Evolutionary conservation across 345 rosid genomes (phyloP).

Genomic region (Nasturtium officinale): DNA sequence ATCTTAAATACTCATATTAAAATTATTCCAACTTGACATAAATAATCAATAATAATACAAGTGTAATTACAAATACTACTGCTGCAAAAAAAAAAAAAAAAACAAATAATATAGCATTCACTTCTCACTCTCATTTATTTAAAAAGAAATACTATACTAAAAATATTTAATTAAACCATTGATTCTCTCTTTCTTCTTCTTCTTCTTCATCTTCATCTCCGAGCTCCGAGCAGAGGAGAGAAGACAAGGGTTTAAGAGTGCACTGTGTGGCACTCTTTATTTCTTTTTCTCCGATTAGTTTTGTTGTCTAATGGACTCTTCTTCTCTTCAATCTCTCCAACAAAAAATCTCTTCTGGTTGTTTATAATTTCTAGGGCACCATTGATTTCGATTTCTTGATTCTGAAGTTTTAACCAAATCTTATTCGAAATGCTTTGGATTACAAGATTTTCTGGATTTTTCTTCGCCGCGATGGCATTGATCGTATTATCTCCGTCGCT

Average conservation of each 20-base stretch:
- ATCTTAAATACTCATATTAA: background rate
- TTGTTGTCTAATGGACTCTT: conserved; percentile 24
- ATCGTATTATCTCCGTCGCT: conserved; percentile 58
- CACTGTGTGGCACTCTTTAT: conserved; percentile 29
- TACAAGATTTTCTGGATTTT: conserved; percentile 58
- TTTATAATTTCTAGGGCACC: conserved; percentile 10
- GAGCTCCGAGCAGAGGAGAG: conserved; percentile 38
- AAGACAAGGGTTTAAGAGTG: conserved; percentile 27
- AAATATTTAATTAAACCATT: background rate
- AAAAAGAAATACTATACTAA: background rate
- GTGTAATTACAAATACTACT: conserved; percentile 33
- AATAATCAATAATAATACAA: background rate
- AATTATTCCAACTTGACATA: conserved; percentile 34
- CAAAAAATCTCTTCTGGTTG: background rate
- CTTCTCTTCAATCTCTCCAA: conserved; percentile 15
- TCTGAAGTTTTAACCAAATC: background rate
- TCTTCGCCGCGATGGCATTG: conserved; percentile 61
- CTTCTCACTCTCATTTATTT: conserved; percentile 30
- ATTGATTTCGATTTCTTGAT: background rate
- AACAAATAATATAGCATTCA: conserved; percentile 10
- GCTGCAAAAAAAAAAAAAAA: too few species aligned
- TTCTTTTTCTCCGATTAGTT: conserved; percentile 23
- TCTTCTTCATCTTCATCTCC: conserved; percentile 14
- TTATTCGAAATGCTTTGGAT: conserved; percentile 59
- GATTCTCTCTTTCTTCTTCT: conserved; percentile 15